phyloP scores from a whole-genome alignment of 1,284 basidiomycete genomes.

The Cryptococcus depauperatus region DNA sequence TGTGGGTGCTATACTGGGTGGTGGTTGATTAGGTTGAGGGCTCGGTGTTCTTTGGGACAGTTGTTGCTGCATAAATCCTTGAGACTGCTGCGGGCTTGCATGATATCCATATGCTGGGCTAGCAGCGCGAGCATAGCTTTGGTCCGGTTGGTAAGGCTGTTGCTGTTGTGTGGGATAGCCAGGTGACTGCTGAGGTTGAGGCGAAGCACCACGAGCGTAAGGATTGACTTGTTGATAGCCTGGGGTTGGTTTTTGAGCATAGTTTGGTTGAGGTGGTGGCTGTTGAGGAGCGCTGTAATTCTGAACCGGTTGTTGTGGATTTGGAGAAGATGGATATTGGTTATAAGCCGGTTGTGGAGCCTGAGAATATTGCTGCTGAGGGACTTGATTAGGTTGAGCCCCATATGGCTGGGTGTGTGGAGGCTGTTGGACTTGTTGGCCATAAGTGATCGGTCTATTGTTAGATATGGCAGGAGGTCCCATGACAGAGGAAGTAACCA shows the following conservation, averaged over 20 bases:
- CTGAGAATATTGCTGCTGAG: constrained; percentile 17
- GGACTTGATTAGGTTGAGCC: constrained; percentile 19
- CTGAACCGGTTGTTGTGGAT: constrained; percentile 2
- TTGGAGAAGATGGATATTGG: constrained; percentile 5
- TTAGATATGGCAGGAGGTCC: constrained; percentile 11
- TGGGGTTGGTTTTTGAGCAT: background rate
- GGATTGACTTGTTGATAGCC: background rate
- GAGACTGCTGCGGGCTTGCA: constrained; percentile 7
- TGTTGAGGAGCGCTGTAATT: constrained; percentile 7
- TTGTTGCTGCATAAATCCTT: constrained; percentile 8
- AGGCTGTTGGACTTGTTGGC: constrained; percentile 6
- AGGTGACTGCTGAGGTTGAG: constrained; percentile 10
- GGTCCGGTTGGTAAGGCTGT: constrained; percentile 8
- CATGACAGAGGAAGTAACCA: constrained; percentile 2
- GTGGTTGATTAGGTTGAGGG: constrained; percentile 37
- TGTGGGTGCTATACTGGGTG: constrained; percentile 38
- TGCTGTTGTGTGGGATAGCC: constrained; percentile 10
- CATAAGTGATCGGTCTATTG: constrained; percentile 20
- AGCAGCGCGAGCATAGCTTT: constrained; percentile 14
- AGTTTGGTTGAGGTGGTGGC: constrained; percentile 4
- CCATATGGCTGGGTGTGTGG: constrained; percentile 14
- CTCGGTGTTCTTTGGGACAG: constrained; percentile 22
- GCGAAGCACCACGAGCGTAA: constrained; percentile 1
- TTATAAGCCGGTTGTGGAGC: constrained; percentile 13
- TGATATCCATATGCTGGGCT: constrained; percentile 10